Percentiles rank a stretch among this genome's conserved stretches.
Conservation (phyloP, 768 basidiomycete genomes). For the Mycena filopes region DNA sequence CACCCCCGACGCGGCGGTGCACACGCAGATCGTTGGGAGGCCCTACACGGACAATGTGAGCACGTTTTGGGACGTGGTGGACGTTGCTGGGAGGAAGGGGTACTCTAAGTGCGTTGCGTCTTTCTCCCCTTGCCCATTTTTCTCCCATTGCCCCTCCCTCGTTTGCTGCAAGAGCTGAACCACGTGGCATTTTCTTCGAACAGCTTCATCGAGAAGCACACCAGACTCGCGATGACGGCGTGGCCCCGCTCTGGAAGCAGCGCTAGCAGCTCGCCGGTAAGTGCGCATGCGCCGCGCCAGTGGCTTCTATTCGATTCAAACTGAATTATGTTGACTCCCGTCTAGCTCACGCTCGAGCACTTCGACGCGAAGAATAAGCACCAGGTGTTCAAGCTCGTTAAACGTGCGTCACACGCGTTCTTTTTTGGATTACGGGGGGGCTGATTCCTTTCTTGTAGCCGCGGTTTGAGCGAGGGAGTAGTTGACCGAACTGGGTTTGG, state of each 20-base stretch:
- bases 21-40: constrained; percentile 14
- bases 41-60: background rate
- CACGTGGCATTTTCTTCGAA: background rate
- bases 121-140: background rate
- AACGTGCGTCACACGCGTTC: background rate
- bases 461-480: too few relatives aligned
- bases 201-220: constrained; percentile 11
- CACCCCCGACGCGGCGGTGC: background rate
- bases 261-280: constrained; percentile 4
- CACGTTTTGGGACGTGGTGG: too few relatives aligned
- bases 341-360: constrained; percentile 9
- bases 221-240: constrained; percentile 4
- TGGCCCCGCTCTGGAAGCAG: constrained; percentile 8
- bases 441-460: too few relatives aligned
- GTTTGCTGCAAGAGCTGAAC: too few relatives aligned
- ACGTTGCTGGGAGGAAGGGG: background rate
- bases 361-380: background rate
- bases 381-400: constrained; percentile 1
- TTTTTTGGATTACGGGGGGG: too few relatives aligned
- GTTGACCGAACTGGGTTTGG: too few relatives aligned
- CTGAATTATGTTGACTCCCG: background rate
- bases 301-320: background rate
- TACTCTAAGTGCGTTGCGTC: background rate
- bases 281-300: too few relatives aligned
- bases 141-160: too few relatives aligned